Percentiles rank a stretch among this genome's conserved stretches.
Conservation (phyloP, 192 early-diverging fungal species). For the Diversispora eburnea region DNA sequence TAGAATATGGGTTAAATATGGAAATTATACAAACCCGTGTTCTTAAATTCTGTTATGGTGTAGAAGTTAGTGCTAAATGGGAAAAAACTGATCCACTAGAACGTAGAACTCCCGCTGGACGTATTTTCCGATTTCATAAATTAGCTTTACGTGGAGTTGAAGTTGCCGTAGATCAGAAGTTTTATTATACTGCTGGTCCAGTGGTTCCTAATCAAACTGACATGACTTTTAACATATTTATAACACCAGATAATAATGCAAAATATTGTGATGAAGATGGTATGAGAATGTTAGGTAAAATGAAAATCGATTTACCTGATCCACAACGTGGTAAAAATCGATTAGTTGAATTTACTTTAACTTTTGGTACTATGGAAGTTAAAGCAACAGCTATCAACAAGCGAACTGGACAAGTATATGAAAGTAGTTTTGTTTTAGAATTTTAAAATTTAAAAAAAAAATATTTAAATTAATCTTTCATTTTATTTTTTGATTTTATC, state of each 20-base stretch:
- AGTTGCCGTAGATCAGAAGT: conserved; percentile 28
- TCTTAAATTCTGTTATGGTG: conserved; percentile 19
- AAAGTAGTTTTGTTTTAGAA: conserved; percentile 20
- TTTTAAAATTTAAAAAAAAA: not conserved
- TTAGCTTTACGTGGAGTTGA: conserved; percentile 17
- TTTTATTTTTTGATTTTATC: no score
- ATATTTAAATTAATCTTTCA: no score
- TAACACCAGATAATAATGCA: conserved; percentile 10
- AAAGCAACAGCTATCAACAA: conserved; percentile 23
- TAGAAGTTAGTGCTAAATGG: conserved; percentile 20
- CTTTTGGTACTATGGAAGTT: conserved; percentile 30
- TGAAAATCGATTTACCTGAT: conserved; percentile 28
- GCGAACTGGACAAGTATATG: conserved; percentile 23
- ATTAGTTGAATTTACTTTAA: conserved; percentile 23
- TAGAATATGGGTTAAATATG: conserved; percentile 23
- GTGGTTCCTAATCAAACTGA: conserved; percentile 19
- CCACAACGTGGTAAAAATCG: conserved; percentile 24
- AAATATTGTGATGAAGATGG: conserved; percentile 31
- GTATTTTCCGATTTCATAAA: conserved; percentile 19
- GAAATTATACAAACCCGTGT: conserved; percentile 23
- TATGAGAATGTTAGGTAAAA: conserved; percentile 24
- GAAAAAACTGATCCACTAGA: conserved; percentile 20
- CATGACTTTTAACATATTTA: conserved; percentile 26
- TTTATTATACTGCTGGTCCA: conserved; percentile 13
- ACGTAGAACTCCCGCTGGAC: not conserved